Evolutionary conservation across 2,329 filamentous ascomycete species (phyloP).

Genomic region (Colletotrichum sublineola): DNA sequence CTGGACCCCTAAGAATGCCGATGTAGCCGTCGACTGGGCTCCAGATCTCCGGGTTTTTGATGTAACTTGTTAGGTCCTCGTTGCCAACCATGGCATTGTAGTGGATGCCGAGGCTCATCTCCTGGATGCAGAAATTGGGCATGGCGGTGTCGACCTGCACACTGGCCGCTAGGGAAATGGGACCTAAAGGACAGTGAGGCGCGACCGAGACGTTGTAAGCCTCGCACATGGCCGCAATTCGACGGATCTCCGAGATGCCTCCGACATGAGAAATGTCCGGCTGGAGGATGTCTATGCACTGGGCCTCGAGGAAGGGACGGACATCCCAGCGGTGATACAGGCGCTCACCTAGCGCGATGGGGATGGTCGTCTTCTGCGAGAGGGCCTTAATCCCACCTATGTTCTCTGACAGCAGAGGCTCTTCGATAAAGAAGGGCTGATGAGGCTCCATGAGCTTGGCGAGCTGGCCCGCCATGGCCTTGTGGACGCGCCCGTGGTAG

Average conservation of each 20-base stretch:
- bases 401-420: too few species aligned
- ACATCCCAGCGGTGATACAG: conserved; percentile 76
- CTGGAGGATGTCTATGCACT: conserved; percentile 72
- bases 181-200: conserved; percentile 74
- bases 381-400: conserved; percentile 58
- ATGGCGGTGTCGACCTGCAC: conserved; percentile 69
- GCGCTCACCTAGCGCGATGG: conserved; percentile 74
- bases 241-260: conserved; percentile 71
- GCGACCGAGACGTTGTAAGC: conserved; percentile 75
- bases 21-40: conserved; percentile 70
- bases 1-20: conserved; percentile 63
- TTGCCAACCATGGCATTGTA: conserved; percentile 67
- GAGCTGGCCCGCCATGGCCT: conserved; percentile 77
- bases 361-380: conserved; percentile 62
- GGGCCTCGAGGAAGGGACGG: conserved; percentile 67
- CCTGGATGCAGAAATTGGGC: conserved; percentile 74
- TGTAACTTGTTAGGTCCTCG: conserved; percentile 71
- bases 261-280: conserved; percentile 75
- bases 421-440: conserved; percentile 43
- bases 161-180: conserved; percentile 73
- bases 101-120: conserved; percentile 78
- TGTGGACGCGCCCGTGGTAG: conserved; percentile 78
- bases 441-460: conserved; percentile 73
- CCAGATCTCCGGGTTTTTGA: conserved; percentile 70
- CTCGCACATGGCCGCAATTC: conserved; percentile 74